Conservation (phyloP, 2,329 filamentous ascomycete genomes). For the Xylariaceae sp. region DNA sequence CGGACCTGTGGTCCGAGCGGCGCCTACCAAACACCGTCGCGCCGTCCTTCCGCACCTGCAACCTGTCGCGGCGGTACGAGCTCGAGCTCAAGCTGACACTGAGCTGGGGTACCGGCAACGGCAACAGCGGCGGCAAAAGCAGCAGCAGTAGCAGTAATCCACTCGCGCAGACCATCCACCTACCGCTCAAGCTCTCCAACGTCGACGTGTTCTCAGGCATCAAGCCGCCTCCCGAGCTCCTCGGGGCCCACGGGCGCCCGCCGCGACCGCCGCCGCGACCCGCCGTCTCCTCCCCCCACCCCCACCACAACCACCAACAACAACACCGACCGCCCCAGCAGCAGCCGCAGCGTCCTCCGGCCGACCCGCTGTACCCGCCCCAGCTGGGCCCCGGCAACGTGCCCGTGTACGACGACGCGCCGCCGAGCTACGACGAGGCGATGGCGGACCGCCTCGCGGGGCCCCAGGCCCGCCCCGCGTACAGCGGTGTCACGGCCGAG, state of each 20-base stretch:
- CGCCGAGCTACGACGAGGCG: conserved; percentile 92
- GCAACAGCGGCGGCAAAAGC: conserved; percentile 28
- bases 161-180: conserved; percentile 70
- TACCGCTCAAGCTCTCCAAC: conserved; percentile 74
- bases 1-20: conserved; percentile 70
- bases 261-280: conserved; percentile 32
- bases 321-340: conserved; percentile 19
- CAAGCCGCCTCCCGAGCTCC: conserved; percentile 73
- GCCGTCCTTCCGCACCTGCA: conserved; percentile 87
- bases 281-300: conserved; percentile 46
- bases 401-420: conserved; percentile 70
- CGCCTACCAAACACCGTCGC: conserved; percentile 83
- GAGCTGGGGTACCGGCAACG: conserved; percentile 59
- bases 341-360: conserved; percentile 27
- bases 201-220: conserved; percentile 88
- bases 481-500: conserved; percentile 65
- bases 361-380: conserved; percentile 61
- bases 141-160: conserved; percentile 42
- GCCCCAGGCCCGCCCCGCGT: conserved; percentile 67
- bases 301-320: conserved; percentile 37
- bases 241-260: conserved; percentile 49
- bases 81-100: conserved; percentile 81
- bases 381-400: conserved; percentile 53
- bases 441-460: conserved; percentile 74
- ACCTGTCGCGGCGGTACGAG: conserved; percentile 79